Evolutionary conservation across 441 rosid species (phyloP).

Genomic region (Populus tomentosa): DNA sequence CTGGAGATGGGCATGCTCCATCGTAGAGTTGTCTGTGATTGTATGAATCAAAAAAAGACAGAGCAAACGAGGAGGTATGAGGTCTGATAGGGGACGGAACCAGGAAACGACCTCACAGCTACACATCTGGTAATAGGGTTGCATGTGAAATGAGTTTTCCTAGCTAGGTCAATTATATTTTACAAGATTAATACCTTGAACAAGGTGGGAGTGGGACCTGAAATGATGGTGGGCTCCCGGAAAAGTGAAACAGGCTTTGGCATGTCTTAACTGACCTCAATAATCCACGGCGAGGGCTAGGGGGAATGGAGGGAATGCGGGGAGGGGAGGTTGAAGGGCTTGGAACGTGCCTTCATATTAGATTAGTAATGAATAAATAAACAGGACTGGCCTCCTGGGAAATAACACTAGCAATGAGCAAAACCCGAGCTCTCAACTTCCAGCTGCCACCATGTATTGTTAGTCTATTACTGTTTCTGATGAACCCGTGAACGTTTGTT

Average conservation of each 20-base stretch:
- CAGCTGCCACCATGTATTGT: no score
- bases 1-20: neutral
- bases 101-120: neutral
- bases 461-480: neutral
- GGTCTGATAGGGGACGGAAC: neutral
- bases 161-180: neutral
- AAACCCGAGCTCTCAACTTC: neutral
- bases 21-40: neutral
- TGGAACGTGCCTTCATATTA: neutral
- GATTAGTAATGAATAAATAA: neutral
- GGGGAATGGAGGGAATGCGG: no score
- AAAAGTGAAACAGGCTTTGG: neutral
- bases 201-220: neutral
- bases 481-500: neutral
- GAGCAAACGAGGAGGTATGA: conserved; percentile 1
- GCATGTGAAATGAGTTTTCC: neutral
- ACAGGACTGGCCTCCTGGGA: neutral
- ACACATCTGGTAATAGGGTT: neutral
- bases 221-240: neutral
- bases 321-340: no score
- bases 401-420: neutral
- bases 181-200: neutral
- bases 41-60: neutral
- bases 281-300: no score
- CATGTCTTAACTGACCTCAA: neutral